A percentile compares a stretch with the other conserved stretches of the same genome.
Evolutionary conservation across 208 protist species (phyloP).

Genomic region (Sergeia podlipaevii): DNA sequence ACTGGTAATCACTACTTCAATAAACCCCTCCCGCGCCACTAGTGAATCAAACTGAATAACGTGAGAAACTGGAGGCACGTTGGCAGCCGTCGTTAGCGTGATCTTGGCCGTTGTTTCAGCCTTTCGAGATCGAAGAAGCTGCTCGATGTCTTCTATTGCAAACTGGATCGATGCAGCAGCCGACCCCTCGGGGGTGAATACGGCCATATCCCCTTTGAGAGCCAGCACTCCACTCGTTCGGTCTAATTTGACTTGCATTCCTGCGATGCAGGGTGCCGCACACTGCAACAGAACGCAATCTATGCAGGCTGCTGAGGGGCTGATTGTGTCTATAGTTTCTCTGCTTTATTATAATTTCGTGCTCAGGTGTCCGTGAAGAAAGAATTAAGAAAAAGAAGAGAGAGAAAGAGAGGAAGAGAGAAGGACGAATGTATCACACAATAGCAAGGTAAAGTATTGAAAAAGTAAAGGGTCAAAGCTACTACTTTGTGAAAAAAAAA

Average conservation of each 20-base stretch:
- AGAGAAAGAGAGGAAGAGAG: constrained; percentile 12
- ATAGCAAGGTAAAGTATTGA: constrained; percentile 2
- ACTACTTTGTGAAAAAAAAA: too few relatives aligned
- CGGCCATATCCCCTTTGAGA: constrained; percentile 37
- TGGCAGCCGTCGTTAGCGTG: constrained; percentile 5
- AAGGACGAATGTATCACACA: constrained; percentile 7
- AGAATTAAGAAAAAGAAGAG: not conserved
- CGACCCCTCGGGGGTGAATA: constrained; percentile 11
- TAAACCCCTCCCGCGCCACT: constrained; percentile 37
- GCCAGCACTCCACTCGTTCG: constrained; percentile 30
- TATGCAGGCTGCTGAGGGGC: not conserved
- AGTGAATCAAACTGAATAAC: constrained; percentile 39
- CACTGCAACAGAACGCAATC: not conserved
- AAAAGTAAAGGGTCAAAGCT: too few relatives aligned
- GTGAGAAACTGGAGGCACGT: constrained; percentile 4
- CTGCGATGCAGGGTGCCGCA: not conserved
- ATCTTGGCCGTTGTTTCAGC: constrained; percentile 44
- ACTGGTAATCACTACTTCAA: constrained; percentile 24
- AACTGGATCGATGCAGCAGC: constrained; percentile 11
- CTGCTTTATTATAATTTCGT: too few relatives aligned
- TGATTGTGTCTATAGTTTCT: too few relatives aligned
- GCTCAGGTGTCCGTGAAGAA: too few relatives aligned
- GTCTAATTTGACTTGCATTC: constrained; percentile 54
- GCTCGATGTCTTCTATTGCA: constrained; percentile 29
- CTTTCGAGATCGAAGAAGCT: constrained; percentile 67